Conservation (phyloP, 2,329 filamentous ascomycete species). For the Cladosporium sphaerospermum region DNA sequence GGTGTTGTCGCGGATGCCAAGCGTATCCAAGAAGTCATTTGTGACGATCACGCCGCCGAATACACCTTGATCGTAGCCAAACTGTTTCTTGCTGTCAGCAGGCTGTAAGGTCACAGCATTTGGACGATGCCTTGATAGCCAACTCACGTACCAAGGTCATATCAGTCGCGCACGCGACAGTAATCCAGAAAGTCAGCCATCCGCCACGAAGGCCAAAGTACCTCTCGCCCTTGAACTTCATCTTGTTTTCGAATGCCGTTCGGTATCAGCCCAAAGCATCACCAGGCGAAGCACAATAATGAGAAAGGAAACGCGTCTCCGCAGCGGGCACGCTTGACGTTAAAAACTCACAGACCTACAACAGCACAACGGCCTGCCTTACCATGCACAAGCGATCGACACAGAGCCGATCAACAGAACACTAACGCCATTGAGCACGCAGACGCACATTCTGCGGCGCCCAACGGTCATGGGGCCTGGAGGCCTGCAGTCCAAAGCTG, state of each 20-base stretch:
- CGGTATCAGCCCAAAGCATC: neutral
- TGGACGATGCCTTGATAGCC: neutral
- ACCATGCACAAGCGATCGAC: conserved; percentile 1
- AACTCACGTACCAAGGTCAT: conserved; percentile 40
- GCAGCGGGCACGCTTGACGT: no score
- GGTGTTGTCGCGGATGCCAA: conserved; percentile 39
- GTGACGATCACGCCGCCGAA: conserved; percentile 52
- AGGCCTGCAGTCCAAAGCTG: neutral
- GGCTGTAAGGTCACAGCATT: no score
- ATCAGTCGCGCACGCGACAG: conserved; percentile 38
- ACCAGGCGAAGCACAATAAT: neutral
- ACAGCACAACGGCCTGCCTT: neutral
- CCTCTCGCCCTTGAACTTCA: conserved; percentile 26
- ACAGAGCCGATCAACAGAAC: conserved; percentile 1
- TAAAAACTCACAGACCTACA: no score
- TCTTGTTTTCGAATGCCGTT: conserved; percentile 10
- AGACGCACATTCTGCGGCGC: neutral
- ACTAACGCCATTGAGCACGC: conserved; percentile 3
- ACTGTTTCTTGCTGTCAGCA: conserved; percentile 25
- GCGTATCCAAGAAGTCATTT: conserved; percentile 45
- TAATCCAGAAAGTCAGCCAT: conserved; percentile 54
- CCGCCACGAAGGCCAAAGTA: conserved; percentile 50
- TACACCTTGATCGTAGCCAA: conserved; percentile 42
- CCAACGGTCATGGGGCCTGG: neutral
- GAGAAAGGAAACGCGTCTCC: neutral